A percentile compares a stretch with the other conserved stretches of the same genome.
Conservation (phyloP, 257 asterid species). For the Nyctanthes arbortristis region DNA sequence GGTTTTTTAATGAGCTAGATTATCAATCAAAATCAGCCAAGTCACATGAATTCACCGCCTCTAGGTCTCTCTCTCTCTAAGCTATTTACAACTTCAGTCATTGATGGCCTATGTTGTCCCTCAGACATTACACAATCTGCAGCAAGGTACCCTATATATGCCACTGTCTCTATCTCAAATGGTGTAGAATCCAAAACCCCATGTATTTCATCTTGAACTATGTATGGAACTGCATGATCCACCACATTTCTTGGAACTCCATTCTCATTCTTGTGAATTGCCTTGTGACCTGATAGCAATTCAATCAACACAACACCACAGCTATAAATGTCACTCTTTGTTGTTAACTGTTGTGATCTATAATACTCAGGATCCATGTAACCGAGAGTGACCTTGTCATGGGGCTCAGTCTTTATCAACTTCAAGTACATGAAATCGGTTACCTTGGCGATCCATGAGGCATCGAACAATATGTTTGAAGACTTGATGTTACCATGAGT, state of each 20-base stretch:
- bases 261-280: slow-evolving; percentile 65
- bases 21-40: too few relatives aligned
- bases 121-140: slow-evolving; percentile 74
- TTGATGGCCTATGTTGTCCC: slow-evolving; percentile 67
- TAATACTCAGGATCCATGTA: slow-evolving; percentile 91
- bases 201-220: slow-evolving; percentile 62
- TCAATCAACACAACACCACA: slow-evolving; percentile 69
- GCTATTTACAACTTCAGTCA: too few relatives aligned
- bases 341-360: slow-evolving; percentile 54
- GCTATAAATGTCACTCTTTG: slow-evolving; percentile 81
- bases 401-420: too few relatives aligned
- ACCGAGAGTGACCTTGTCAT: slow-evolving; percentile 77
- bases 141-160: too few relatives aligned
- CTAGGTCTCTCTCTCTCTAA: slow-evolving; percentile 74
- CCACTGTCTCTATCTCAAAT: slow-evolving; percentile 80
- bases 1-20: too few relatives aligned
- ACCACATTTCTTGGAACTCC: slow-evolving; percentile 81
- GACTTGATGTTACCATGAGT: slow-evolving; percentile 90
- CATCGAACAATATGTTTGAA: slow-evolving; percentile 72
- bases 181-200: slow-evolving; percentile 78
- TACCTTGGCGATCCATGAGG: slow-evolving; percentile 66
- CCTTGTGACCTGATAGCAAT: slow-evolving; percentile 64
- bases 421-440: slow-evolving; percentile 77
- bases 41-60: slow-evolving; percentile 29
- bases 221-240: slow-evolving; percentile 64